Conservation (phyloP, 768 basidiomycete species). For the Termitomyces sp. region DNA sequence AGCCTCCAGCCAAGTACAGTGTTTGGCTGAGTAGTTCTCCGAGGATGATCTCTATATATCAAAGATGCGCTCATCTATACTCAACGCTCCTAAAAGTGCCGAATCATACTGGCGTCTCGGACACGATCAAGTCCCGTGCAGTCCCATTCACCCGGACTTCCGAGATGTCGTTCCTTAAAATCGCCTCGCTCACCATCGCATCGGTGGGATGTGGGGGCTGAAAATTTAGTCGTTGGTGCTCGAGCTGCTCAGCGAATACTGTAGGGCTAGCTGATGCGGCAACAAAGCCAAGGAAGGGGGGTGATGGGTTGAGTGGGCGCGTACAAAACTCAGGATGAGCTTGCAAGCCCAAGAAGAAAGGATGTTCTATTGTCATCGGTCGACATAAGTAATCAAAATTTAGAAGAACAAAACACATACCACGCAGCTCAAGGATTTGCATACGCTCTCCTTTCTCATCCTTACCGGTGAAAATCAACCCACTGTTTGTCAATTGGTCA, state of each 20-base stretch:
- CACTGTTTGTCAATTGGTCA: slow-evolving; percentile 58
- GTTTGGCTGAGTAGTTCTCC: neutral
- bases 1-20: slow-evolving; percentile 1
- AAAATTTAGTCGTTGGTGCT: slow-evolving; percentile 54
- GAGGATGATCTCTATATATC: slow-evolving; percentile 8
- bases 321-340: slow-evolving; percentile 99
- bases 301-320: slow-evolving; percentile 94
- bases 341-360: slow-evolving; percentile 90
- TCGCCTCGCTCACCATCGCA: slow-evolving; percentile 68
- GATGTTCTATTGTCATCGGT: slow-evolving; percentile 59
- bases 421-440: slow-evolving; percentile 87
- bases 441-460: slow-evolving; percentile 96
- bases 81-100: neutral
- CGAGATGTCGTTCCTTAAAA: slow-evolving; percentile 31
- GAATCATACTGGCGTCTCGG: slow-evolving; percentile 15
- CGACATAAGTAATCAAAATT: neutral
- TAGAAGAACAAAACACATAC: slow-evolving; percentile 35
- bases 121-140: slow-evolving; percentile 12
- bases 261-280: slow-evolving; percentile 57
- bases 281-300: slow-evolving; percentile 94
- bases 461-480: slow-evolving; percentile 67
- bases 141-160: slow-evolving; percentile 19
- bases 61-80: slow-evolving; percentile 5
- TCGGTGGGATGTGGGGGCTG: slow-evolving; percentile 71
- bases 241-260: slow-evolving; percentile 68